Evolutionary conservation across 2,329 filamentous ascomycete species (phyloP).

Genomic region (Ustulina deusta): DNA sequence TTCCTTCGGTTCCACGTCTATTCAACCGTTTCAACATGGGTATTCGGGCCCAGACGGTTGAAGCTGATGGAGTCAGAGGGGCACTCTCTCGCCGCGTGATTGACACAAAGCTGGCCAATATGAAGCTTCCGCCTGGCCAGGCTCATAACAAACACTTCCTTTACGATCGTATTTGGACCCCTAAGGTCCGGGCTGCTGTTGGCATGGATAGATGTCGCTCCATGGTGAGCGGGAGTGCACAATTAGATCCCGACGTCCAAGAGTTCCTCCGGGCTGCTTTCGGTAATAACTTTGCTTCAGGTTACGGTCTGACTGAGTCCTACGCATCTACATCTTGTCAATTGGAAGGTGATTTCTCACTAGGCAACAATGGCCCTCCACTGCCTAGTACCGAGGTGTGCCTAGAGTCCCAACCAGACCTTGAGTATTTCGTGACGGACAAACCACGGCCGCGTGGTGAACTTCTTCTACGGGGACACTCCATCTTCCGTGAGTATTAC

Average conservation of each 20-base stretch:
- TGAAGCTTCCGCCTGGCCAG: constrained; percentile 77
- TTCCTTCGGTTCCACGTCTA: constrained; percentile 90
- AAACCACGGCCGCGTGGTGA: constrained; percentile 92
- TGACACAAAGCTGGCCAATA: constrained; percentile 80
- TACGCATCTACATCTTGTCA: constrained; percentile 84
- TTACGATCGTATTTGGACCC: constrained; percentile 90
- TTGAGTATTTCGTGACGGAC: constrained; percentile 91
- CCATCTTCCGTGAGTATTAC: constrained; percentile 87
- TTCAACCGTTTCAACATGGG: constrained; percentile 91
- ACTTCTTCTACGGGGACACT: constrained; percentile 83
- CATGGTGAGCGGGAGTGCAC: constrained; percentile 90
- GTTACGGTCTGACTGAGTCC: constrained; percentile 94
- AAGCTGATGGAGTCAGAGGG: constrained; percentile 83
- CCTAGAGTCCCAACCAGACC: constrained; percentile 88
- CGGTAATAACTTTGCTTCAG: constrained; percentile 82
- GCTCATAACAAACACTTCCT: constrained; percentile 83
- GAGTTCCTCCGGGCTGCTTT: constrained; percentile 89
- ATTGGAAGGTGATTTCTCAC: constrained; percentile 74
- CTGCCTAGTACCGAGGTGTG: constrained; percentile 78
- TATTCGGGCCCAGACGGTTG: constrained; percentile 81
- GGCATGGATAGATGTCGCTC: constrained; percentile 79
- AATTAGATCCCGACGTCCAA: constrained; percentile 88
- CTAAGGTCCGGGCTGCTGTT: constrained; percentile 85
- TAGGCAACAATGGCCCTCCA: constrained; percentile 85
- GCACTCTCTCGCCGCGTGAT: constrained; percentile 84